These are phyloP conservation scores for Allium fistulosum DNA, from an alignment of 106 monocot genomes.

Conservation along the genomic window DNA sequence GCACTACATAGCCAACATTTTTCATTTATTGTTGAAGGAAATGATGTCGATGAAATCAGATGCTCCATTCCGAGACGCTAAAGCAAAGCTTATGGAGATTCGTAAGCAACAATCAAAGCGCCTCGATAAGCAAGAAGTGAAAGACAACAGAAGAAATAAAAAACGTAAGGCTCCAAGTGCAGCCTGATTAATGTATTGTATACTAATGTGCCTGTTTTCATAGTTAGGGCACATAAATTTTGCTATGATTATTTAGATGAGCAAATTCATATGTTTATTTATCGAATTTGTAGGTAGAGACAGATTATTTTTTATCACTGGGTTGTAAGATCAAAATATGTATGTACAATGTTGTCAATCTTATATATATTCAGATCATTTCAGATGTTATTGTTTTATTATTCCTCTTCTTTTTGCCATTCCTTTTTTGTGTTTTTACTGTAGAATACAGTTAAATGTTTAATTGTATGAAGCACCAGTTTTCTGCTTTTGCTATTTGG, in stretches of 20 bases:
- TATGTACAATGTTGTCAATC: too few species aligned
- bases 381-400: too few species aligned
- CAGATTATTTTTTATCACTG: too few species aligned
- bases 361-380: too few species aligned
- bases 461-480: too few species aligned
- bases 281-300: neutral
- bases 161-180: conserved; percentile 28
- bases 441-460: too few species aligned
- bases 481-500: too few species aligned
- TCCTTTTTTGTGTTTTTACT: too few species aligned
- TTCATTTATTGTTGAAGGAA: conserved; percentile 36
- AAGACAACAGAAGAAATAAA: conserved; percentile 47
- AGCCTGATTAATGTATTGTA: conserved; percentile 1
- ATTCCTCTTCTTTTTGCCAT: too few species aligned
- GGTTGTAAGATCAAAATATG: too few species aligned
- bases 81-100: conserved; percentile 73
- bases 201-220: neutral
- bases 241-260: neutral
- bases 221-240: conserved; percentile 7
- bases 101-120: conserved; percentile 53
- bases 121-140: conserved; percentile 11
- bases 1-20: neutral
- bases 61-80: conserved; percentile 90
- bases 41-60: conserved; percentile 68
- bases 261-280: neutral